phyloP scores from a whole-genome alignment of 352 stramenopile genomes.

The Phytophthora pinifolia region DNA sequence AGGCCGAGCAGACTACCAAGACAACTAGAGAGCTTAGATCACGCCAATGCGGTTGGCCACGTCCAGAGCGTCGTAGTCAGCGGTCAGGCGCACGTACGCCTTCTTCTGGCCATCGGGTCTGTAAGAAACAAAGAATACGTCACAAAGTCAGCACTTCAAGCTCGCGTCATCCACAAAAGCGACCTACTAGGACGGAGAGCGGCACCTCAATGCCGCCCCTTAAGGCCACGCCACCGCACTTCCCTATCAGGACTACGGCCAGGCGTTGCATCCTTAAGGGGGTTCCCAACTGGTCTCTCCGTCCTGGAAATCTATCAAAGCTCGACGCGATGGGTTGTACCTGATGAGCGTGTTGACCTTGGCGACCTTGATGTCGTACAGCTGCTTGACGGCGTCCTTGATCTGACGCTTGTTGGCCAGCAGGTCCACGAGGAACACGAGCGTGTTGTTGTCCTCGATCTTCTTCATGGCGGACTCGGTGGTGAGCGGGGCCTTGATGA shows the following conservation, averaged over 20 bases:
- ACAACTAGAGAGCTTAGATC: slow-evolving; percentile 91
- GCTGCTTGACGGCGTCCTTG: slow-evolving; percentile 98
- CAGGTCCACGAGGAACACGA: slow-evolving; percentile 99
- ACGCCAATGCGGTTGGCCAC: slow-evolving; percentile 99
- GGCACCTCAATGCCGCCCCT: slow-evolving; percentile 19
- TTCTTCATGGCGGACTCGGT: slow-evolving; percentile 99
- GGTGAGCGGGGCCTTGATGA: slow-evolving; percentile 99
- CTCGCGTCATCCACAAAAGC: background rate
- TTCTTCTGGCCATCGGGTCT: slow-evolving; percentile 99
- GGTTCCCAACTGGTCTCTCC: slow-evolving; percentile 21
- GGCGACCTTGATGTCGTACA: slow-evolving; percentile 99
- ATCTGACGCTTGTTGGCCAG: slow-evolving; percentile 99
- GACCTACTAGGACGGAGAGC: slow-evolving; percentile 19
- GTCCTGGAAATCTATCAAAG: slow-evolving; percentile 22
- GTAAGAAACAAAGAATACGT: slow-evolving; percentile 31
- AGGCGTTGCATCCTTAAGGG: slow-evolving; percentile 17
- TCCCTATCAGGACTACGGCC: slow-evolving; percentile 51
- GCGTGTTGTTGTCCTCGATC: slow-evolving; percentile 99
- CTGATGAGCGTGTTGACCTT: slow-evolving; percentile 99
- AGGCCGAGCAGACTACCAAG: slow-evolving; percentile 19
- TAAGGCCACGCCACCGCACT: slow-evolving; percentile 25
- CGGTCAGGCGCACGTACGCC: slow-evolving; percentile 98
- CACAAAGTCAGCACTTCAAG: slow-evolving; percentile 19
- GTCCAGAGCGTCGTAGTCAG: slow-evolving; percentile 99
- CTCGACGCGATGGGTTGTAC: slow-evolving; percentile 89